Conservation (phyloP, 306 rosid genomes). For the Acacia melanoxylon region DNA sequence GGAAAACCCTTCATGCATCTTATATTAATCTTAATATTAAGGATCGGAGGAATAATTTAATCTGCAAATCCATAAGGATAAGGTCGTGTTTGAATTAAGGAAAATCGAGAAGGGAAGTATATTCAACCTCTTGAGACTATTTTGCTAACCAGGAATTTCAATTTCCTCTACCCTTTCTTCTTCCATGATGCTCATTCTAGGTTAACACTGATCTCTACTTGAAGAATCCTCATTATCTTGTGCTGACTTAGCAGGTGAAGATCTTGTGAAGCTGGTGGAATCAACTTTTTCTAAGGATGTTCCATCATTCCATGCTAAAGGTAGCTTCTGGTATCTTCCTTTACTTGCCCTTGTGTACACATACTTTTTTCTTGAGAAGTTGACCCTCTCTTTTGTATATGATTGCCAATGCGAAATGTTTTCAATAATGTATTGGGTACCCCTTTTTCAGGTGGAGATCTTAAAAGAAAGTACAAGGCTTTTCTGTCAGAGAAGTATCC, state of each 20-base stretch:
- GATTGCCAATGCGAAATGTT: not conserved
- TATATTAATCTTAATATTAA: no score
- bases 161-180: not conserved
- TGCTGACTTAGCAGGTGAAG: slow-evolving; percentile 34
- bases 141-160: not conserved
- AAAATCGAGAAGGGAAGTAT: not conserved
- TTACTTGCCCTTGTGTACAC: not conserved
- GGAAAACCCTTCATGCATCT: not conserved
- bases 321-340: slow-evolving; percentile 17
- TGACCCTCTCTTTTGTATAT: not conserved
- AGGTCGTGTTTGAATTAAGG: not conserved
- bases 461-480: slow-evolving; percentile 41
- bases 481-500: slow-evolving; percentile 37
- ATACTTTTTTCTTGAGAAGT: not conserved
- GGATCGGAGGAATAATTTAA: no score
- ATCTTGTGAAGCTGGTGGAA: slow-evolving; percentile 34
- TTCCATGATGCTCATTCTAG: not conserved
- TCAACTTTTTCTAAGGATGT: slow-evolving; percentile 42
- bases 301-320: slow-evolving; percentile 41
- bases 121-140: not conserved
- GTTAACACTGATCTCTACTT: not conserved
- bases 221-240: not conserved
- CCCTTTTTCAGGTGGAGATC: slow-evolving; percentile 36
- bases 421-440: not conserved
- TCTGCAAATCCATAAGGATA: not conserved